Evolutionary conservation across 345 rosid genomes (phyloP).

Genomic region (Brassica incana): DNA sequence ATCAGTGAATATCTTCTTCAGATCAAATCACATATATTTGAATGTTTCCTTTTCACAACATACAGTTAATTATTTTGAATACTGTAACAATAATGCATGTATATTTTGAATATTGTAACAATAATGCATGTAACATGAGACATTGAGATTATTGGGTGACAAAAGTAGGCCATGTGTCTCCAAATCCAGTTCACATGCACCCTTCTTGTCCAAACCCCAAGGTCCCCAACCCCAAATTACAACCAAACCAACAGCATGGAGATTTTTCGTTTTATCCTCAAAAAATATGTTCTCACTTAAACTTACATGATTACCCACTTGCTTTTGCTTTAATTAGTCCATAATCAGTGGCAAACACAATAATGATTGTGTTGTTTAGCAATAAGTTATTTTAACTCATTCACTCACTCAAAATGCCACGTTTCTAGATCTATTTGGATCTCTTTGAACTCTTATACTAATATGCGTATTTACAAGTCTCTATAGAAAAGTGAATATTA

Average conservation of each 20-base stretch:
- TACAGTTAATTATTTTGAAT: not conserved
- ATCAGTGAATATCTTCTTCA: not conserved
- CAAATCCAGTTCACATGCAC: slow-evolving; percentile 32
- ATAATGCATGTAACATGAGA: not conserved
- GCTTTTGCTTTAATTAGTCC: slow-evolving; percentile 13
- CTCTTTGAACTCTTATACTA: not conserved
- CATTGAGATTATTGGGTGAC: not conserved
- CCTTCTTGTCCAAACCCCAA: not conserved
- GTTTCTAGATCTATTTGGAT: not conserved
- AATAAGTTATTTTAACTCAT: not conserved
- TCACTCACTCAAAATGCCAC: not conserved
- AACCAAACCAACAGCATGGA: not conserved
- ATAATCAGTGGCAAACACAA: not conserved
- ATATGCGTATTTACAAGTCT: not conserved
- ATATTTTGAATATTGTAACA: slow-evolving; percentile 2
- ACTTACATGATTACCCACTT: not conserved
- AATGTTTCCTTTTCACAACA: not conserved
- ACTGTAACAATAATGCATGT: not conserved
- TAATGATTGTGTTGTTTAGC: slow-evolving; percentile 16
- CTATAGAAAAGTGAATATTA: not conserved
- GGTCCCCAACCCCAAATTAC: not conserved
- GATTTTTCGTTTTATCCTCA: not conserved
- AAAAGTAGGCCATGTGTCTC: slow-evolving; percentile 20
- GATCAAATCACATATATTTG: not conserved
- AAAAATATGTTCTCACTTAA: not conserved